These are phyloP conservation scores for Bolboschoenoplectus hybrid DNA, from an alignment of 202 grass and related monocot species.

Conservation along the genomic window DNA sequence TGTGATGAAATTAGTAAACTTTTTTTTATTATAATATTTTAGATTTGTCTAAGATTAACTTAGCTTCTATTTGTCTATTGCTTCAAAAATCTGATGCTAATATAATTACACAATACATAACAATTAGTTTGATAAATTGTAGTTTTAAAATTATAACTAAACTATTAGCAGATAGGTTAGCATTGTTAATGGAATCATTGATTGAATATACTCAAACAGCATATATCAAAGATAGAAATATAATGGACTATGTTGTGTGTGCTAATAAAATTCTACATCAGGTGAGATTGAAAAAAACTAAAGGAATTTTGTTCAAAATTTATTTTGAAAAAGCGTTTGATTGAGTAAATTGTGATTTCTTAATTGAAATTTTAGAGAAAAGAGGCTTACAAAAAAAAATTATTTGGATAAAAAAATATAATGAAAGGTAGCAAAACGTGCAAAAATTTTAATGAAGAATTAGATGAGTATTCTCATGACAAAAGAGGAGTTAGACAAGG, in stretches of 20 bases:
- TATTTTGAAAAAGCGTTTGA: no score
- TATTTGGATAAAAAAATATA: background rate
- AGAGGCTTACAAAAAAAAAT: no score
- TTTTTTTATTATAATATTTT: background rate
- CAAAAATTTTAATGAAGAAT: background rate
- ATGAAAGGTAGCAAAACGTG: background rate
- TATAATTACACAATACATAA: background rate
- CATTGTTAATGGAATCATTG: accelerated
- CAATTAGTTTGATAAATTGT: background rate
- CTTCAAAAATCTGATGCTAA: background rate
- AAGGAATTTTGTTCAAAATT: no score
- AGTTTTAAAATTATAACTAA: background rate
- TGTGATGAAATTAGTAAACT: background rate
- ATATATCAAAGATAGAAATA: background rate
- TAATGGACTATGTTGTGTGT: background rate
- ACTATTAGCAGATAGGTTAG: background rate
- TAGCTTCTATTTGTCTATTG: background rate
- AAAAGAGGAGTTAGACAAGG: background rate
- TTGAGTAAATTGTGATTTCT: no score
- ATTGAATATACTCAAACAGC: background rate
- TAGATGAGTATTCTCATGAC: background rate
- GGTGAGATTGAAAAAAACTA: accelerated
- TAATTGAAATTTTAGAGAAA: no score
- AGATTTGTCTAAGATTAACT: background rate
- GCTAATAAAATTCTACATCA: background rate